Evolutionary conservation across 768 basidiomycete genomes (phyloP).

Genomic region (Boletellus emodensis): DNA sequence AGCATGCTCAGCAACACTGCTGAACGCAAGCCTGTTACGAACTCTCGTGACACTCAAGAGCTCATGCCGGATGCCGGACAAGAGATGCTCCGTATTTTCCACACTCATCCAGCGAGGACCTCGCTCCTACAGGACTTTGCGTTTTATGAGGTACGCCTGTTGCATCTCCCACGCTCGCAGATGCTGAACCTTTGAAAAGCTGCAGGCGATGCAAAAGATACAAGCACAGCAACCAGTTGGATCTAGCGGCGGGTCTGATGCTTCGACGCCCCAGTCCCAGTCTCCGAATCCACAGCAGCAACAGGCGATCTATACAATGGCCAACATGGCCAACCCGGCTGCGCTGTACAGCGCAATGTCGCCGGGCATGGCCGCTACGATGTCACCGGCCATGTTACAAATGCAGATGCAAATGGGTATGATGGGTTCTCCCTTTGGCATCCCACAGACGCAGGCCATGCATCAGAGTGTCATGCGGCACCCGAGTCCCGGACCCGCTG

Average conservation of each 20-base stretch:
- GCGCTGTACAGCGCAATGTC: conserved; percentile 35
- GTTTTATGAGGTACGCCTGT: conserved; percentile 71
- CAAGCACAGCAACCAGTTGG: conserved; percentile 31
- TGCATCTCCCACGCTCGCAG: neutral
- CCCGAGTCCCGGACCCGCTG: conserved; percentile 59
- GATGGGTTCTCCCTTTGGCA: conserved; percentile 48
- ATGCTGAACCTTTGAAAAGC: conserved; percentile 36
- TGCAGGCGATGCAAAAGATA: conserved; percentile 83
- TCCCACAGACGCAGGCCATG: conserved; percentile 67
- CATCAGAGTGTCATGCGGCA: conserved; percentile 84
- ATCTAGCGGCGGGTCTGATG: conserved; percentile 25
- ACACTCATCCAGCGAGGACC: conserved; percentile 88
- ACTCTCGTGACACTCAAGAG: conserved; percentile 97
- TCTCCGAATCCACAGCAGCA: conserved; percentile 41
- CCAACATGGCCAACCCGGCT: conserved; percentile 43
- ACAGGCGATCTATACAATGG: conserved; percentile 45
- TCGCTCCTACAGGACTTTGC: conserved; percentile 92
- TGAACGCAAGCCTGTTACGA: conserved; percentile 97
- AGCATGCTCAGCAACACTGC: conserved; percentile 76
- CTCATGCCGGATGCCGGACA: conserved; percentile 92
- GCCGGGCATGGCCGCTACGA: conserved; percentile 27
- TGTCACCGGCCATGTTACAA: conserved; percentile 32
- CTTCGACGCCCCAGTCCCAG: conserved; percentile 34
- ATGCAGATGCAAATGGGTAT: conserved; percentile 51
- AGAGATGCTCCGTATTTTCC: conserved; percentile 95